Percentiles rank a stretch among this genome's conserved stretches.
These are phyloP conservation scores for Pleurotus tuoliensis DNA, from an alignment of 768 basidiomycete genomes.

Conservation along the genomic window DNA sequence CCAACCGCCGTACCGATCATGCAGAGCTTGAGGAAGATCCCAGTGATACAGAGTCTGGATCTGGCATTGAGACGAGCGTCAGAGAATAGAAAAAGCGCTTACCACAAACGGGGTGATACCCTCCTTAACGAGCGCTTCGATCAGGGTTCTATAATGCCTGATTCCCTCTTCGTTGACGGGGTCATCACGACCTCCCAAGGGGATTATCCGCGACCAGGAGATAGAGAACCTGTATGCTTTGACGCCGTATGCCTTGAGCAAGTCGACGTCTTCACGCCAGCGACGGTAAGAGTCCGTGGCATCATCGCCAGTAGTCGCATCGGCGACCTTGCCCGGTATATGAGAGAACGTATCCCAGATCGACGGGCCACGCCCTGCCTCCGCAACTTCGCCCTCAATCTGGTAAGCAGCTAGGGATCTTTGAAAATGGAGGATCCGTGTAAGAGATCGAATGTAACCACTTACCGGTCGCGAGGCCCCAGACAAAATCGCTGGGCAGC, in stretches of 20 bases:
- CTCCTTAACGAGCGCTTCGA: constrained; percentile 56
- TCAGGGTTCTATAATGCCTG: constrained; percentile 59
- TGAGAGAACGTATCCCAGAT: constrained; percentile 75
- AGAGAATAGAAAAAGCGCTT: constrained; percentile 11
- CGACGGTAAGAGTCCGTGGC: constrained; percentile 67
- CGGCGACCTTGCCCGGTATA: constrained; percentile 52
- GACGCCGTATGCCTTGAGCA: constrained; percentile 60
- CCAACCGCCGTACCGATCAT: constrained; percentile 76
- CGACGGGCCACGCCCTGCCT: constrained; percentile 55
- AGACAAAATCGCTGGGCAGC: constrained; percentile 31
- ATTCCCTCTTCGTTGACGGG: constrained; percentile 63
- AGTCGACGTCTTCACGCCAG: constrained; percentile 62
- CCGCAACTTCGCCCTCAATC: constrained; percentile 63
- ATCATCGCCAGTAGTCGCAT: constrained; percentile 59
- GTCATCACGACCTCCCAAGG: constrained; percentile 58
- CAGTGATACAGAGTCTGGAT: constrained; percentile 68
- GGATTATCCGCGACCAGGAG: constrained; percentile 71
- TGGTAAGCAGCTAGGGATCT: constrained; percentile 54
- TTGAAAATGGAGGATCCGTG: neutral
- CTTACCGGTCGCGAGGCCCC: constrained; percentile 32
- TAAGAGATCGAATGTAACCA: neutral
- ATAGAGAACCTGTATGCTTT: constrained; percentile 74
- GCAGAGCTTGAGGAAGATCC: constrained; percentile 72
- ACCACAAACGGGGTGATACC: constrained; percentile 66
- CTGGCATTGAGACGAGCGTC: too few relatives aligned